Evolutionary conservation across 1,139 yeast species (phyloP).

Genomic region (Debaryomyces nepalensis): DNA sequence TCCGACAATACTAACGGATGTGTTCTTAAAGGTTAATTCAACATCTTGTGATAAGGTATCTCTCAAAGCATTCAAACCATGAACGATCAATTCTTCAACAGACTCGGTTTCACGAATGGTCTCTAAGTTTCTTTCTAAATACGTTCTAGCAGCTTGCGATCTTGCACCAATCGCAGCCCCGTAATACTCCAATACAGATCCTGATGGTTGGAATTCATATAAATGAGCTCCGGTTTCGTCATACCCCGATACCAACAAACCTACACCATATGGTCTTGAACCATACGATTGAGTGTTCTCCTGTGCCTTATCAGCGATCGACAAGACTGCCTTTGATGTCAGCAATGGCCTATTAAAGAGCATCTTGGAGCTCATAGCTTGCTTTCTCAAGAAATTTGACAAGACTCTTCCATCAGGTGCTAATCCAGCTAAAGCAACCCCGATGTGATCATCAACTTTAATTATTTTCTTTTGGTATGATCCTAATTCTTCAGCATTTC

Average conservation of each 20-base stretch:
- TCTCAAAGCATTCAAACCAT: constrained; percentile 89
- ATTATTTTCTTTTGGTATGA: constrained; percentile 94
- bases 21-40: constrained; percentile 80
- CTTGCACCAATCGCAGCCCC: constrained; percentile 99
- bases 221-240: constrained; percentile 95
- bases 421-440: constrained; percentile 93
- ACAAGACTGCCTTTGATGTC: constrained; percentile 79
- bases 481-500: constrained; percentile 96
- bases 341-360: constrained; percentile 88
- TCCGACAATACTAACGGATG: constrained; percentile 92
- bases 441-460: constrained; percentile 90
- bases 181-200: constrained; percentile 85
- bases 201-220: constrained; percentile 95
- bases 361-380: constrained; percentile 86
- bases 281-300: constrained; percentile 95
- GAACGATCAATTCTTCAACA: constrained; percentile 77
- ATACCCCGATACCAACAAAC: constrained; percentile 85
- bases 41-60: constrained; percentile 95
- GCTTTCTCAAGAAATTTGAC: constrained; percentile 86
- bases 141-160: constrained; percentile 94
- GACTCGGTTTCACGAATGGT: constrained; percentile 60
- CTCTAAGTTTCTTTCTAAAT: constrained; percentile 83
- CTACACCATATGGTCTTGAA: constrained; percentile 97
- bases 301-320: constrained; percentile 96
- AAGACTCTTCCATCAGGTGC: constrained; percentile 98